phyloP scores from a whole-genome alignment of 2,329 filamentous ascomycete species.

The Colletotrichum brevisporum region DNA sequence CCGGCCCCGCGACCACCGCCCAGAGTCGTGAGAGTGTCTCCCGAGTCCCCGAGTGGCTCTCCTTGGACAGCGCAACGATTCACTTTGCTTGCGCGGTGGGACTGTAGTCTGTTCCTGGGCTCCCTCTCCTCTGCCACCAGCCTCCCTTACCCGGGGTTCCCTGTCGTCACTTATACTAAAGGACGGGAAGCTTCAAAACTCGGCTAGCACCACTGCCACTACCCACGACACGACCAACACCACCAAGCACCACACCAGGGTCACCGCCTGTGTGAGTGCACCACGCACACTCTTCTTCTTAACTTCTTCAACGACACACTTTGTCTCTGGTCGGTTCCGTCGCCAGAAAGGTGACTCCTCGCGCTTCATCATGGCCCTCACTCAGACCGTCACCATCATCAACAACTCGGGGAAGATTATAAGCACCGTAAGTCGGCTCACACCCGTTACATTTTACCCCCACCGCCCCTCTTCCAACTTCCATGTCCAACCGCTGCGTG shows the following conservation, averaged over 20 bases:
- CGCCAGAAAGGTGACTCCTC: constrained; percentile 12
- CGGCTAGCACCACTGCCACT: constrained; percentile 17
- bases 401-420: constrained; percentile 93
- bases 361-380: constrained; percentile 56
- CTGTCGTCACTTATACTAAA: constrained; percentile 34
- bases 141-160: constrained; percentile 27
- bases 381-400: constrained; percentile 88
- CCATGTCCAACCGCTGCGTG: constrained; percentile 23
- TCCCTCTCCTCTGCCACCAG: constrained; percentile 32
- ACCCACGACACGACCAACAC: neutral
- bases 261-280: constrained; percentile 35
- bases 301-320: constrained; percentile 2
- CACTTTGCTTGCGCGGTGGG: constrained; percentile 29
- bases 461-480: constrained; percentile 34
- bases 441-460: constrained; percentile 28
- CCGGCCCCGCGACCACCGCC: constrained; percentile 16
- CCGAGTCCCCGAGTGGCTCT: constrained; percentile 16
- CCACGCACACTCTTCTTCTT: constrained; percentile 14
- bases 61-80: constrained; percentile 16
- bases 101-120: constrained; percentile 6
- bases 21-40: constrained; percentile 8
- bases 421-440: constrained; percentile 76
- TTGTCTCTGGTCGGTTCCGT: constrained; percentile 6
- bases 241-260: constrained; percentile 27
- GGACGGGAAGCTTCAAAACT: constrained; percentile 29